phyloP scores from a whole-genome alignment of 352 stramenopile genomes.

The Aphanomyces astaci region DNA sequence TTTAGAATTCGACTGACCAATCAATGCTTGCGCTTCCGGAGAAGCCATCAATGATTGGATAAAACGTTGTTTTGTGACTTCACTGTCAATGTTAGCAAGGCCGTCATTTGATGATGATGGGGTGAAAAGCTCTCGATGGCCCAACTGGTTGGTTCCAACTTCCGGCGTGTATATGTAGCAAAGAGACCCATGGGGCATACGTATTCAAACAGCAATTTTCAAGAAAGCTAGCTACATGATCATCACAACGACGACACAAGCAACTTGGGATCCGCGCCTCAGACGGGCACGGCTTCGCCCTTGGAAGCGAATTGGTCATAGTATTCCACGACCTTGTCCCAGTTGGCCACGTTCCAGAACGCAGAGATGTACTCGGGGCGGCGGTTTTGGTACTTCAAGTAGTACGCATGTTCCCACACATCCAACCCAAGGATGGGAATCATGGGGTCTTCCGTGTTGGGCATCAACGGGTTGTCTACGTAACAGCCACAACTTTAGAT shows the following conservation, averaged over 20 bases:
- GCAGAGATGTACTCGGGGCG: slow-evolving; percentile 94
- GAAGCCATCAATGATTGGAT: no score
- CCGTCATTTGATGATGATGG: no score
- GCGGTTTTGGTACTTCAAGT: slow-evolving; percentile 97
- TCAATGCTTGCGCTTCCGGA: no score
- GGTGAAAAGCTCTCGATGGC: no score
- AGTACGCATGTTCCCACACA: slow-evolving; percentile 96
- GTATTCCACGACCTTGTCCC: slow-evolving; percentile 89
- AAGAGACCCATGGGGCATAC: not conserved
- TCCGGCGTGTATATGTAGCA: no score
- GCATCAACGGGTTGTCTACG: slow-evolving; percentile 80
- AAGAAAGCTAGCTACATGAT: slow-evolving; percentile 1
- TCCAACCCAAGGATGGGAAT: slow-evolving; percentile 92
- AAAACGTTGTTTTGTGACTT: no score
- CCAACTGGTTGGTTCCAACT: no score
- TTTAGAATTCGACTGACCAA: no score
- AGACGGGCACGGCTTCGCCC: slow-evolving; percentile 75
- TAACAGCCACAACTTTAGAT: not conserved
- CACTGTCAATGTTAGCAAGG: no score
- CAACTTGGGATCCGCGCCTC: slow-evolving; percentile 24
- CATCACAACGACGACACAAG: not conserved
- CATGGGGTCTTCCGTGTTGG: slow-evolving; percentile 59
- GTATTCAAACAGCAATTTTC: slow-evolving; percentile 5
- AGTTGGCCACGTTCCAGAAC: slow-evolving; percentile 98
- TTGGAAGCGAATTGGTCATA: slow-evolving; percentile 86